These are phyloP conservation scores for Cladosporium sphaerospermum DNA, from an alignment of 2,329 filamentous ascomycete genomes.

Conservation along the genomic window DNA sequence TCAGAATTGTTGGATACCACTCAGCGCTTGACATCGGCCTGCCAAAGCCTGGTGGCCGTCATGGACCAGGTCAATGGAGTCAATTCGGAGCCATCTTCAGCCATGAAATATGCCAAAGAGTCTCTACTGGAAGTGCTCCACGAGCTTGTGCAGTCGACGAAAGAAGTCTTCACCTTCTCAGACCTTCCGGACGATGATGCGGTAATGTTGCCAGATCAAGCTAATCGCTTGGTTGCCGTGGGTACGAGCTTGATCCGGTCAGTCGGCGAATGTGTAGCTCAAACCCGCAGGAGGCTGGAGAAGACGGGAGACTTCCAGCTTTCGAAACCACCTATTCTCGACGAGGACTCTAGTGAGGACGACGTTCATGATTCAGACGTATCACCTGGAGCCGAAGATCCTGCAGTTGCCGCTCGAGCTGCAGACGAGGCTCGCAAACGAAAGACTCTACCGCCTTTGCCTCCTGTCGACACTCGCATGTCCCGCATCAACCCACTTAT, in stretches of 20 bases:
- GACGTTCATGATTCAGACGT: background rate
- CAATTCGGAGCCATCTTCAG: conserved; percentile 60
- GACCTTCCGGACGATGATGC: conserved; percentile 66
- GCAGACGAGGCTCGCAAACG: conserved; percentile 1
- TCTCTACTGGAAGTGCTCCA: conserved; percentile 75
- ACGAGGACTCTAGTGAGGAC: background rate
- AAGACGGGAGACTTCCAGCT: conserved; percentile 49
- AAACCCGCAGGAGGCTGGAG: conserved; percentile 78
- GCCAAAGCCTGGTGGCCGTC: conserved; percentile 69
- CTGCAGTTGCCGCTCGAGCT: background rate
- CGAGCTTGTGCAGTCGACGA: conserved; percentile 72
- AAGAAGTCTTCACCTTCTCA: conserved; percentile 66
- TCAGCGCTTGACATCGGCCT: conserved; percentile 75
- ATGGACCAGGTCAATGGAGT: conserved; percentile 77
- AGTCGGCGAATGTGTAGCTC: conserved; percentile 84
- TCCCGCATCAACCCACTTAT: conserved; percentile 5
- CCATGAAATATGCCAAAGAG: conserved; percentile 62
- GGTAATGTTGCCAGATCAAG: conserved; percentile 61
- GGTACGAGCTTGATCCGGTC: conserved; percentile 54
- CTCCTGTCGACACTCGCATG: conserved; percentile 8
- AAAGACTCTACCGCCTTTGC: conserved; percentile 3
- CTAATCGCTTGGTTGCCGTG: conserved; percentile 23
- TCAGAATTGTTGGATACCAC: conserved; percentile 77
- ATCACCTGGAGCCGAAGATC: background rate
- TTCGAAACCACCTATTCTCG: background rate